A percentile compares a stretch with the other conserved stretches of the same genome.
phyloP scores from a whole-genome alignment of 2,329 filamentous ascomycete species.

The Mycosphaerelloides madeirae region DNA sequence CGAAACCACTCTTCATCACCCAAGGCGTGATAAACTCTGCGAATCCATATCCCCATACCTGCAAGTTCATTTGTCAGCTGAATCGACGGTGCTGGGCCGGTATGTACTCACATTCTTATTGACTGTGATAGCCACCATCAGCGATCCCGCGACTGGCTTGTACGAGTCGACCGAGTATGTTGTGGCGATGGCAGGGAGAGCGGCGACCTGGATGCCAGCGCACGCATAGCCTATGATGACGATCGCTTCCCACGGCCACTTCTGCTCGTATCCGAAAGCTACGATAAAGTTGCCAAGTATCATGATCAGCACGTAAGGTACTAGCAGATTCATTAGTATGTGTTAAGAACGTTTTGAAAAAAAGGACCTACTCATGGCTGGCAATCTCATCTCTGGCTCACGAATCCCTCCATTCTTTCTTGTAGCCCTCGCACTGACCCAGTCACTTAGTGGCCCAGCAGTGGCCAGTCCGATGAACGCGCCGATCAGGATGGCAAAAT shows the following conservation, averaged over 20 bases:
- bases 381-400: constrained; percentile 56
- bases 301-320: constrained; percentile 55
- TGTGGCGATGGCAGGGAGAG: constrained; percentile 55
- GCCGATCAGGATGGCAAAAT: constrained; percentile 54
- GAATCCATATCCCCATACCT: constrained; percentile 56
- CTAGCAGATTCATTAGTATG: constrained; percentile 23
- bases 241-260: constrained; percentile 51
- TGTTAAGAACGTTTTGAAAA: background rate
- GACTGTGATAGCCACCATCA: constrained; percentile 59
- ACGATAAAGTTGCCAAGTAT: constrained; percentile 54
- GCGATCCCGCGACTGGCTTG: constrained; percentile 56
- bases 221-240: constrained; percentile 56
- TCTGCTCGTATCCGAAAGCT: constrained; percentile 34
- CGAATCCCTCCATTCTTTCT: constrained; percentile 51
- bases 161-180: constrained; percentile 61
- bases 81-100: constrained; percentile 32
- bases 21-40: constrained; percentile 40
- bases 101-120: constrained; percentile 59
- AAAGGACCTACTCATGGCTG: constrained; percentile 35
- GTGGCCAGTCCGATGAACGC: constrained; percentile 52
- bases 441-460: constrained; percentile 54
- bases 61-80: constrained; percentile 29
- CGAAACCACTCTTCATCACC: constrained; percentile 47
- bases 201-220: constrained; percentile 56
- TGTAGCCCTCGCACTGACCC: constrained; percentile 53